A percentile compares a stretch with the other conserved stretches of the same genome.
Evolutionary conservation across 1,284 basidiomycete genomes (phyloP).

Genomic region (Irpex rosettiformis): DNA sequence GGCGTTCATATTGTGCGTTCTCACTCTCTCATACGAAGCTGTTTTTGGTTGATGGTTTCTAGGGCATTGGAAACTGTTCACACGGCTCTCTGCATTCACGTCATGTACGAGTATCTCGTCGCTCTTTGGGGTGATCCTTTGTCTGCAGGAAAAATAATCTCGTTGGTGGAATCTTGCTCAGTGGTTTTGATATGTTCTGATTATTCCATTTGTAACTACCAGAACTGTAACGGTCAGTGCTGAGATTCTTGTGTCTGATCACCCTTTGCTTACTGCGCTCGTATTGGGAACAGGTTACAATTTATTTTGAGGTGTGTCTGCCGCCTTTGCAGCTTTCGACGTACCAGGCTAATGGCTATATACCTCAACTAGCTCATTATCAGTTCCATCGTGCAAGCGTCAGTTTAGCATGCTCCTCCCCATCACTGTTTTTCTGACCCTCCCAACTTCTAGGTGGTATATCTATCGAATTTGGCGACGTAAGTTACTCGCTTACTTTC

Average conservation of each 20-base stretch:
- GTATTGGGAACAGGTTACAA: neutral
- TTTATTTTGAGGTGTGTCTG: neutral
- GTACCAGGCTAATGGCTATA: neutral
- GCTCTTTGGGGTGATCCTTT: neutral
- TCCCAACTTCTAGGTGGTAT: neutral
- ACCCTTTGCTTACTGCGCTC: too few species aligned
- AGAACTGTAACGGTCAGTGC: neutral
- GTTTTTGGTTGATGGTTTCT: neutral
- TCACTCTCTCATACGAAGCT: neutral
- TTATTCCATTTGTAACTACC: neutral
- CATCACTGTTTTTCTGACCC: neutral
- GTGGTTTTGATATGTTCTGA: neutral
- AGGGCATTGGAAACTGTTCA: neutral
- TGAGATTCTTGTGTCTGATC: too few species aligned
- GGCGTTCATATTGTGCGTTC: neutral
- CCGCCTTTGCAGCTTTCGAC: neutral
- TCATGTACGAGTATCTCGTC: neutral
- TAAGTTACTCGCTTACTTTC: neutral
- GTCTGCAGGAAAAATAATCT: neutral
- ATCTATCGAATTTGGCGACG: neutral
- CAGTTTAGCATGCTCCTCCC: neutral
- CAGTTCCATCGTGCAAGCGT: neutral
- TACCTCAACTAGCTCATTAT: neutral
- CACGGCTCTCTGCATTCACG: neutral
- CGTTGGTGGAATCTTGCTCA: neutral